These are phyloP conservation scores for Aethionema arabicum DNA, from an alignment of 345 rosid genomes.

Conservation along the genomic window DNA sequence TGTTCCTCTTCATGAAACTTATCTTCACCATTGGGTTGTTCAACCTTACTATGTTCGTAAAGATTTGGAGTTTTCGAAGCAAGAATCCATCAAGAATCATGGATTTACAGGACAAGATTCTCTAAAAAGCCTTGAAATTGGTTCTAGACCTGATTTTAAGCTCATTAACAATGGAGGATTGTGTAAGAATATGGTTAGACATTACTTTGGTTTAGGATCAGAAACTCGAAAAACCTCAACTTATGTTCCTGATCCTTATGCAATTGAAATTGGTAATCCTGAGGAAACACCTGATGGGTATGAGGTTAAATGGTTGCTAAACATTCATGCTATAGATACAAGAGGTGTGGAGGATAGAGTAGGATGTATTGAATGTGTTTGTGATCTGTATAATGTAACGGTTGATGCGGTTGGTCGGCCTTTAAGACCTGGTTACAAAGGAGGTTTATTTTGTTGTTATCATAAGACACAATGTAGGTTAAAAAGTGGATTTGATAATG, in stretches of 20 bases:
- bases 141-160: constrained; percentile 30
- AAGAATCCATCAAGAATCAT: constrained; percentile 19
- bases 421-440: constrained; percentile 56
- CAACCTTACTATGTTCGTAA: constrained; percentile 45
- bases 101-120: constrained; percentile 25
- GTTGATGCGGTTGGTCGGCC: constrained; percentile 48
- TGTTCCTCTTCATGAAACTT: constrained; percentile 76
- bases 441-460: constrained; percentile 72
- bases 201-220: constrained; percentile 78
- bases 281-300: constrained; percentile 60
- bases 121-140: constrained; percentile 5
- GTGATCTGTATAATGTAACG: constrained; percentile 74
- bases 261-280: constrained; percentile 71
- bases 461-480: constrained; percentile 66
- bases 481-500: constrained; percentile 50
- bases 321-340: constrained; percentile 85
- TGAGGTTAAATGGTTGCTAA: constrained; percentile 71
- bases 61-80: constrained; percentile 24
- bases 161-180: constrained; percentile 55
- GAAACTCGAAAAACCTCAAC: constrained; percentile 73
- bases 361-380: constrained; percentile 80
- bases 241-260: constrained; percentile 76
- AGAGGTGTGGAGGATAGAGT: constrained; percentile 65
- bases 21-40: constrained; percentile 88
- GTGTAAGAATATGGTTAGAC: constrained; percentile 52